A percentile compares a stretch with the other conserved stretches of the same genome.
Evolutionary conservation across 129 eudicot species (phyloP).

Genomic region (Centrapalus pauciflorus): DNA sequence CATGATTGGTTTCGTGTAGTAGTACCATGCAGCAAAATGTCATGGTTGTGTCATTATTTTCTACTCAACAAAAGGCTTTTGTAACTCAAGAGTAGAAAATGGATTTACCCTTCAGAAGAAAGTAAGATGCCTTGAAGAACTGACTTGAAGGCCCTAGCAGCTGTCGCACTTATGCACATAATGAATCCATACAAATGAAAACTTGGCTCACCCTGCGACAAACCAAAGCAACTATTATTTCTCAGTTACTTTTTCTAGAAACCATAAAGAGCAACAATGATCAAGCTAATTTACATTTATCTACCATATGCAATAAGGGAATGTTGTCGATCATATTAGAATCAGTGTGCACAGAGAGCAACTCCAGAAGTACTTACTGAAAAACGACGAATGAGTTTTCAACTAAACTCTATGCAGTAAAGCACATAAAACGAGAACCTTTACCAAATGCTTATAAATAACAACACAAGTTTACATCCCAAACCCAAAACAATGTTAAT

Average conservation of each 20-base stretch:
- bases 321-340: neutral
- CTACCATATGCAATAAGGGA: neutral
- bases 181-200: constrained; percentile 90
- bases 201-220: constrained; percentile 86
- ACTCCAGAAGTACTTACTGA: neutral
- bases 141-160: constrained; percentile 96
- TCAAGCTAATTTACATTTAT: neutral
- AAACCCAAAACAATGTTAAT: no score
- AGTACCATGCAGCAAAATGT: neutral
- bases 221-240: neutral
- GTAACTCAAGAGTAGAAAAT: neutral
- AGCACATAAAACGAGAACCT: no score
- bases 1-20: no score
- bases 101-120: constrained; percentile 78
- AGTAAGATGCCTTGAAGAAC: constrained; percentile 96
- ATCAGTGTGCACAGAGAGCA: no score
- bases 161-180: constrained; percentile 96
- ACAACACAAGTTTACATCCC: no score
- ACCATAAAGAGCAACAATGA: neutral
- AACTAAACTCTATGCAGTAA: neutral
- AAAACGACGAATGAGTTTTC: neutral
- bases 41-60: neutral
- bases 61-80: neutral
- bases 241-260: constrained; percentile 10
- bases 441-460: no score